phyloP scores from a whole-genome alignment of 169 alveolate species.

The Cryptosporidium baileyi region DNA sequence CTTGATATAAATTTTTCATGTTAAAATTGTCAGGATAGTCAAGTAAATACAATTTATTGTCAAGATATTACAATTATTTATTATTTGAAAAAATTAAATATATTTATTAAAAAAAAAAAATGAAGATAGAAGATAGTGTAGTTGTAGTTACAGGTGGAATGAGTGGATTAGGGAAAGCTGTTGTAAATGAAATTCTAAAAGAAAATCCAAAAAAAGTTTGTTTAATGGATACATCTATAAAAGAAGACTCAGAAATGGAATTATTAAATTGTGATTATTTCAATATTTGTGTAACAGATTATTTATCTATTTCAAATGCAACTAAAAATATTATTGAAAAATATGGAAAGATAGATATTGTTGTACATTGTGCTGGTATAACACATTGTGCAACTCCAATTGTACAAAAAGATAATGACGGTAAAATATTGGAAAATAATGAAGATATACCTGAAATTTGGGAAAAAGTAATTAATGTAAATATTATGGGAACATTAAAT shows the following conservation, averaged over 20 bases:
- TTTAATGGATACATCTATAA: slow-evolving; percentile 2
- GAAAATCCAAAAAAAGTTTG: slow-evolving; percentile 37
- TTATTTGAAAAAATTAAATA: not conserved
- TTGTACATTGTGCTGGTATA: slow-evolving; percentile 64
- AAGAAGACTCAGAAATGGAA: not conserved
- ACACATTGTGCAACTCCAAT: slow-evolving; percentile 63
- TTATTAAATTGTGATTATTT: not conserved
- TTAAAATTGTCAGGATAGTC: not conserved
- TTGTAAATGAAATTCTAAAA: not conserved
- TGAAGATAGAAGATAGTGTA: slow-evolving; percentile 32
- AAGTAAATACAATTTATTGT: not conserved
- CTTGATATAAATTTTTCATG: not conserved
- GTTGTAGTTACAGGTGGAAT: slow-evolving; percentile 32
- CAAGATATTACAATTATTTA: not conserved
- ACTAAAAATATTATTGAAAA: not conserved
- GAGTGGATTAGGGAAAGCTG: slow-evolving; percentile 56
- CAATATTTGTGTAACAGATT: slow-evolving; percentile 22
- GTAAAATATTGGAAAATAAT: slow-evolving; percentile 41
- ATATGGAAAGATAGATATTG: slow-evolving; percentile 18
- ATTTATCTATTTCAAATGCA: not conserved
- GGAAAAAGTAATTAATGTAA: slow-evolving; percentile 33
- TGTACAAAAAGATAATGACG: slow-evolving; percentile 37
- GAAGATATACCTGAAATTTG: slow-evolving; percentile 63
- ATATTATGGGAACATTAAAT: slow-evolving; percentile 39
- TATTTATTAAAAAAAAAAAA: not conserved